Base-by-base conservation (phyloP, 2,329 filamentous ascomycete species). In the Microsporum canis region DNA sequence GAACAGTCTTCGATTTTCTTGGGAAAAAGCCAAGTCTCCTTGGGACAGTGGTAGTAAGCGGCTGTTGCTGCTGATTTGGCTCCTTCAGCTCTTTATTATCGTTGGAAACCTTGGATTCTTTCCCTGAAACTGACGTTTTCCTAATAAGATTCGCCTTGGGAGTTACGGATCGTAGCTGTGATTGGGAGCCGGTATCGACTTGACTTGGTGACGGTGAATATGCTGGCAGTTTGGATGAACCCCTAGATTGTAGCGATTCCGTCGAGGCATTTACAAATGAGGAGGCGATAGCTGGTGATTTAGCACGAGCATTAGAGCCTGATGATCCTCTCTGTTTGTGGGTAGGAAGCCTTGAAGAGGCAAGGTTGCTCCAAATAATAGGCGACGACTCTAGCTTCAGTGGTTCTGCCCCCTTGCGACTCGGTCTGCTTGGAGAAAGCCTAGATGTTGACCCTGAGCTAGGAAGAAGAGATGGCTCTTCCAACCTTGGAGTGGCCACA, bases 21-120 rank as follows among this genome's bases (percentile, higher is more conserved):
- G 86, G 79, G 68, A 96, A 95, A 60, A 96, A 80, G 0, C 88
- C 87, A 71, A 96, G 94, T 1, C 87, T 83, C 79, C 85, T 61
- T 76, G 75, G 70, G 12, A 71, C 67, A 17, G 2, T 29, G 45
- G 10, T 34, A 66, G 65, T 43, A 74, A 63, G 57, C 63, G 67
- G 1, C 17, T 23, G 1, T 63, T 62, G 45, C 74, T 64, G 57
- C 63, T 67, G 1, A 63, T 62, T 49, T 69, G 66, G 49, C 67
- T 75, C 65, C 75, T 70, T 71, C 68, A 43, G 65, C 66, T 64
- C 73, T 23, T 61, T 64, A 1, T 56, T 58, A 36, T 49, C 36
- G 8, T 43, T 43, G 7, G 39, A 43, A 4, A 41, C n/a, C 6
- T 57, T 62, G 34, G 38, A 58, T 43, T 45, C 55, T 58, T 57